These are phyloP conservation scores for Volvox africanus DNA, from an alignment of 139 green algal species.

Conservation along the genomic window DNA sequence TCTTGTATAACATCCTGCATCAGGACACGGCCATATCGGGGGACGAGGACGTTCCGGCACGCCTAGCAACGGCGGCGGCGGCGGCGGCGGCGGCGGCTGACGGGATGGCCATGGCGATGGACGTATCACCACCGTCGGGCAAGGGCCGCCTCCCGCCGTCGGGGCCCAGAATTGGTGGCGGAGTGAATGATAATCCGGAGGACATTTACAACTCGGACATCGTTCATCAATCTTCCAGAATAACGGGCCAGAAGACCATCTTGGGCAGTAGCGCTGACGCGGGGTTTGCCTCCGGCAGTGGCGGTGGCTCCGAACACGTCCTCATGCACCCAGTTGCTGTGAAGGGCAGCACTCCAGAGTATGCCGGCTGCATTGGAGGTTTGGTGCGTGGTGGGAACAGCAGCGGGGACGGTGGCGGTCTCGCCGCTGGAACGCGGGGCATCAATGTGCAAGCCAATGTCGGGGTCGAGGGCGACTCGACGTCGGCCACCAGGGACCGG, in stretches of 20 bases:
- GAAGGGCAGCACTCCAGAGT: too few relatives aligned
- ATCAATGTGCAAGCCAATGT: neutral
- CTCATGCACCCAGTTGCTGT: too few relatives aligned
- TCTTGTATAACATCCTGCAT: neutral
- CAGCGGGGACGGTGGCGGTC: neutral
- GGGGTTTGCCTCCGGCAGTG: neutral
- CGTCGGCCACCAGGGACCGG: neutral
- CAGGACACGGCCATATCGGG: neutral
- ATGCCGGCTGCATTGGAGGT: too few relatives aligned
- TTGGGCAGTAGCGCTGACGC: neutral
- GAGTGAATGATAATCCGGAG: neutral
- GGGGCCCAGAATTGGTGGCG: neutral
- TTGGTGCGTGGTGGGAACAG: neutral
- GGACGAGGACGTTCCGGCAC: neutral
- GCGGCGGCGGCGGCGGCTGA: too few relatives aligned
- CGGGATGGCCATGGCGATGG: neutral
- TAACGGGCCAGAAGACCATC: neutral
- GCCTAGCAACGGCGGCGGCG: too few relatives aligned
- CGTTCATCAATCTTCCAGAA: neutral
- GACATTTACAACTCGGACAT: neutral
- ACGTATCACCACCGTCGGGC: neutral
- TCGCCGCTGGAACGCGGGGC: neutral
- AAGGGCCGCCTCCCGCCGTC: too few relatives aligned
- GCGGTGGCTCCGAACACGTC: neutral
- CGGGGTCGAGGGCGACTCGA: neutral